phyloP scores from a whole-genome alignment of 352 stramenopile genomes.

The Phytophthora melonis region DNA sequence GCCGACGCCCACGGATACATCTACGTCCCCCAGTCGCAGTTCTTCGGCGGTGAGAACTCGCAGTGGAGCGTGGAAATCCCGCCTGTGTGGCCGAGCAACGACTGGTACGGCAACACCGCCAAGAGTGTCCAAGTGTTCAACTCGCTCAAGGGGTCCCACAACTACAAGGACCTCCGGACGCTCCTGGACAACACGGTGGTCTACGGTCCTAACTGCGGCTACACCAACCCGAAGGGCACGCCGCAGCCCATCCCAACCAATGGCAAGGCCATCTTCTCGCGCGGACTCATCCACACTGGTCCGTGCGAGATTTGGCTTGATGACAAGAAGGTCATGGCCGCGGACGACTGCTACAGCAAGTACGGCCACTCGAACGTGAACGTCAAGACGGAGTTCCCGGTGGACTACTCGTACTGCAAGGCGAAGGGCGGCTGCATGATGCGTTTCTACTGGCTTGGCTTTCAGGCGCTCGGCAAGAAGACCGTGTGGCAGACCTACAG shows the following conservation, averaged over 20 bases:
- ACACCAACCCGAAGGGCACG: background rate
- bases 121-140: background rate
- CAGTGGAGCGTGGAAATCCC: background rate
- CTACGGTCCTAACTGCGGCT: background rate
- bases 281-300: background rate
- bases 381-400: conserved; percentile 29
- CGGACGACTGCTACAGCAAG: background rate
- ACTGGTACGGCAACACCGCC: background rate
- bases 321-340: background rate
- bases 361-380: conserved; percentile 19
- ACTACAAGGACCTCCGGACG: background rate
- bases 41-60: background rate
- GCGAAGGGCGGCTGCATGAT: conserved; percentile 5
- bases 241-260: background rate
- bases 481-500: conserved; percentile 25
- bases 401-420: conserved; percentile 22
- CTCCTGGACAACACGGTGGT: background rate
- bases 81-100: background rate
- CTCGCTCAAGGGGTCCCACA: background rate
- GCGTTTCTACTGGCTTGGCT: conserved; percentile 38
- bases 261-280: background rate
- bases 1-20: background rate
- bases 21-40: background rate
- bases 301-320: conserved; percentile 1
- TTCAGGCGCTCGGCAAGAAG: conserved; percentile 21